phyloP scores from a whole-genome alignment of 306 rosid genomes.

The Clitoria ternatea region DNA sequence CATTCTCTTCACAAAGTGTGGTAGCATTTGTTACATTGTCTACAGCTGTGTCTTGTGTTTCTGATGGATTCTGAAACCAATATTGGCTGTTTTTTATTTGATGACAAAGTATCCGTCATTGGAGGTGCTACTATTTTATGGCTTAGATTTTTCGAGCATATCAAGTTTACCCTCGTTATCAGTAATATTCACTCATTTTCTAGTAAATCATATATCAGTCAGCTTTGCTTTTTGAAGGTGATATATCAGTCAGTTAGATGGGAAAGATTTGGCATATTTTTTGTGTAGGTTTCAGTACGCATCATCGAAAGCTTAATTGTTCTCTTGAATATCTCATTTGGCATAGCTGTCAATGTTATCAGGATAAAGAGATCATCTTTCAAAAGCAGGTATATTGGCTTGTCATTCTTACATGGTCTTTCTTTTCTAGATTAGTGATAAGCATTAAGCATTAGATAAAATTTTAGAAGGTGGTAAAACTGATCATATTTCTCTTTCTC shows the following conservation, averaged over 20 bases:
- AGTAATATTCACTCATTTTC: slow-evolving; percentile 15
- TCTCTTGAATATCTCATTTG: slow-evolving; percentile 59
- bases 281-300: slow-evolving; percentile 43
- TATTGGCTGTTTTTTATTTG: slow-evolving; percentile 48
- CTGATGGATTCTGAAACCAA: slow-evolving; percentile 80
- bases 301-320: slow-evolving; percentile 45
- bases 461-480: not conserved
- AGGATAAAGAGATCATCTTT: slow-evolving; percentile 44
- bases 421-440: slow-evolving; percentile 18
- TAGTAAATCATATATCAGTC: no score
- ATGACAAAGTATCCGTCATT: slow-evolving; percentile 38
- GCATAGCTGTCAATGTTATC: slow-evolving; percentile 61
- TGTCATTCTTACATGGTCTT: slow-evolving; percentile 7
- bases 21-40: slow-evolving; percentile 38
- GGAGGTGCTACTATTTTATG: slow-evolving; percentile 44
- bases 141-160: slow-evolving; percentile 4
- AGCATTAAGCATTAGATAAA: not conserved
- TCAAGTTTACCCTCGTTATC: not conserved
- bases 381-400: slow-evolving; percentile 53
- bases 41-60: slow-evolving; percentile 47
- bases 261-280: slow-evolving; percentile 4
- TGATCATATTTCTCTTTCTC: slow-evolving; percentile 7
- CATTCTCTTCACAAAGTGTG: slow-evolving; percentile 51
- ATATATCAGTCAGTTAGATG: not conserved
- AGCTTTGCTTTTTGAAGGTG: no score